Base-by-base conservation (phyloP, 495 filamentous ascomycete species). In the Neurospora tetraspora region DNA sequence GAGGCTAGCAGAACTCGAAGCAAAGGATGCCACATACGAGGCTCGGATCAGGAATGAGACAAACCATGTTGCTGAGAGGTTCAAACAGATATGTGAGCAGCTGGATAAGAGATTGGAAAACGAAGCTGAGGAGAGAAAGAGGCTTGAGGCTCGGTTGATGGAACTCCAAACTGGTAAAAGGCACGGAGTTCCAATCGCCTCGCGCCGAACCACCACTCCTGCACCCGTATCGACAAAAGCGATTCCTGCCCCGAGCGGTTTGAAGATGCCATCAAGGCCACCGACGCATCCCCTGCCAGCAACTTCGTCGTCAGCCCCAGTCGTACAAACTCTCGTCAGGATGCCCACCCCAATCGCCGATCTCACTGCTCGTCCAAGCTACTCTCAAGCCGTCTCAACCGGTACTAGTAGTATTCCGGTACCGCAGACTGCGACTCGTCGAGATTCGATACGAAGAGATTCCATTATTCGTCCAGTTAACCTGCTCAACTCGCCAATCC, bases 11-110 rank as follows among this genome's bases (percentile, higher is more conserved):
- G 75, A 77, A 1, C 76, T 84, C 16, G 79, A 83, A 40, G 74
- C 74, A 12, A 77, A 75, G 47, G 77, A 81, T 47, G 80, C 76
- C 38, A 82, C 80, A 2, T 81, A 80, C 73, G 79, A 81, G 34
- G 59, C 71, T 1, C 77, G 81, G 0, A 69, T 82, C 14, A 37
- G 53, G 6, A 80, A 81, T 39, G 80, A 80, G 65, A 71, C 78
- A 11, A 74, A 69, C 39, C 53, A 40, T 2, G 69, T 78, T 10
- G 71, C 71, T 1, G 76, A 80, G 14, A 76, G 74, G 31, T 71
- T 77, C 31, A 68, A 75, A 7, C 69, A 70, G 8, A 36, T 81
- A 1, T 77, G 80, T 61, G 61, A 72, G 12, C 76, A 81, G 43
- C 75, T 81, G 1, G 74, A 77, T 11, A 79, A 77, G 39, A 75